Evolutionary conservation across 176 grass and related monocot species (phyloP).

Genomic region (Hordeum vulgare): MorexV3_pseudomolecules_assembly NC_058520.1:587280258-587280757

Average conservation of each 20-base stretch:
- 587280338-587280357: neutral
- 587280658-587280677: too few relatives aligned
- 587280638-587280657: too few relatives aligned
- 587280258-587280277: too few relatives aligned
- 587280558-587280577: neutral
- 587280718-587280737: neutral
- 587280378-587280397: too few relatives aligned
- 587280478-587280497: neutral
- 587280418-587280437: neutral
- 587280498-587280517: neutral
- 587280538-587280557: neutral
- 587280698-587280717: neutral
- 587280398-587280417: neutral
- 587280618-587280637: neutral
- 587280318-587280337: too few relatives aligned
- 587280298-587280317: too few relatives aligned
- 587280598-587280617: neutral
- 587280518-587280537: neutral
- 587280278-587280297: too few relatives aligned
- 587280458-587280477: neutral
- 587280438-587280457: too few relatives aligned
- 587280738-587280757: neutral
- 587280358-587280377: neutral
- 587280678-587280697: neutral
- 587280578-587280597: neutral